phyloP scores from a whole-genome alignment of 2,329 filamentous ascomycete species.

The Fusarium acutatum region DNA sequence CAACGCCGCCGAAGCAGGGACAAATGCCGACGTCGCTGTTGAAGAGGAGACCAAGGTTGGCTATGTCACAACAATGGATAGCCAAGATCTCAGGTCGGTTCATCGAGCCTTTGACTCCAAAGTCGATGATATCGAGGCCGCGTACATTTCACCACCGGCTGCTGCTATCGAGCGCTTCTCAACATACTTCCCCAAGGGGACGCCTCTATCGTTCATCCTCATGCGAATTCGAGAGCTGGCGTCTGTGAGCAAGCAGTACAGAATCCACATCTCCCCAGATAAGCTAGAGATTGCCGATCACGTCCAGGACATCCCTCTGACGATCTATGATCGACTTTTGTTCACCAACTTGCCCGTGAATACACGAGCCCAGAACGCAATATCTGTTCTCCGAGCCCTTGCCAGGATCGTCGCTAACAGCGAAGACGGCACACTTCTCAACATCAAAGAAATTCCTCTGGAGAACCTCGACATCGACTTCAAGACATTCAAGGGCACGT shows the following conservation, averaged over 20 bases:
- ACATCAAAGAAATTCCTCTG: constrained; percentile 75
- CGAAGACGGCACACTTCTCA: constrained; percentile 72
- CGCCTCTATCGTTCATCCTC: constrained; percentile 85
- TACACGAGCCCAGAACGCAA: constrained; percentile 59
- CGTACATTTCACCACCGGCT: constrained; percentile 78
- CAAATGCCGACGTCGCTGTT: neutral
- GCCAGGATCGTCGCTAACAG: constrained; percentile 76
- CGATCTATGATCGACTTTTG: constrained; percentile 76
- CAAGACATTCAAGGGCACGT: constrained; percentile 46
- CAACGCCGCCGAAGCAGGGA: constrained; percentile 18
- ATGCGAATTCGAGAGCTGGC: constrained; percentile 77
- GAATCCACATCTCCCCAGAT: constrained; percentile 67
- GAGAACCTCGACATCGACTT: constrained; percentile 75
- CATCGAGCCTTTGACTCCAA: constrained; percentile 69
- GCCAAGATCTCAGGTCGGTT: constrained; percentile 72
- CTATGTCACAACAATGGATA: constrained; percentile 80
- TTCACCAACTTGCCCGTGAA: constrained; percentile 77
- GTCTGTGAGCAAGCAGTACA: constrained; percentile 70
- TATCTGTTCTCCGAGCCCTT: constrained; percentile 66
- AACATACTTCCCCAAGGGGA: constrained; percentile 80
- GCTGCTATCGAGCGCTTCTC: constrained; percentile 78
- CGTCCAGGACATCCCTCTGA: constrained; percentile 77
- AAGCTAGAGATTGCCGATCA: constrained; percentile 74
- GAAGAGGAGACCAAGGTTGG: constrained; percentile 63
- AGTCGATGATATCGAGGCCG: constrained; percentile 71